These are phyloP conservation scores for Leptodontidium sp. DNA, from an alignment of 2,329 filamentous ascomycete species.

Conservation along the genomic window DNA sequence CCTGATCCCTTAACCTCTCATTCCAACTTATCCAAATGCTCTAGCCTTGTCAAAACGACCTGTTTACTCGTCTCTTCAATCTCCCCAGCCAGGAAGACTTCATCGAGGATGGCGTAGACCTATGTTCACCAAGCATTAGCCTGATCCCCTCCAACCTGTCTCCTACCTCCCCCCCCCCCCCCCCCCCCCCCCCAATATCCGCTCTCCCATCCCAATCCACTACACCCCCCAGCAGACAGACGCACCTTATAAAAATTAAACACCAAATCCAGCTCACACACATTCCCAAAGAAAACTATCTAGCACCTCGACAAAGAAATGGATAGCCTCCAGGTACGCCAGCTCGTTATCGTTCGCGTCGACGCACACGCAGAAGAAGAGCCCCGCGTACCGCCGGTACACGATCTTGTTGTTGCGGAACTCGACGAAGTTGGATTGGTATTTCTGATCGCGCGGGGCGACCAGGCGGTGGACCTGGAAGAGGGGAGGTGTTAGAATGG, in stretches of 20 bases:
- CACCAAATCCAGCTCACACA: constrained; percentile 94
- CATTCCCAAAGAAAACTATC: constrained; percentile 99
- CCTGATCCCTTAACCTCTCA: constrained; percentile 49
- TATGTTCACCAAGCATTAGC: constrained; percentile 44
- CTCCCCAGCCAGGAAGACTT: constrained; percentile 97
- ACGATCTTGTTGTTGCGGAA: constrained; percentile 95
- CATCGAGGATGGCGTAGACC: constrained; percentile 98
- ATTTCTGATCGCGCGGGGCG: constrained; percentile 96
- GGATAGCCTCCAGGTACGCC: constrained; percentile 95
- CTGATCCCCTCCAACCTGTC: too few relatives aligned
- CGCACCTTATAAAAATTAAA: constrained; percentile 78
- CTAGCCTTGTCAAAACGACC: constrained; percentile 90
- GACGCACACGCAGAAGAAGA: constrained; percentile 99
- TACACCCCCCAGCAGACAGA: neutral
- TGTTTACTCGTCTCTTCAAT: constrained; percentile 99
- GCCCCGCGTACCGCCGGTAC: constrained; percentile 94
- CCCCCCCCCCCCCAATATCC: neutral
- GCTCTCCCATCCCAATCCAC: neutral
- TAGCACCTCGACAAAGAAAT: constrained; percentile 99
- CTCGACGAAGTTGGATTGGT: constrained; percentile 99
- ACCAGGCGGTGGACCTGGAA: constrained; percentile 91
- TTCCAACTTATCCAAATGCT: constrained; percentile 96
- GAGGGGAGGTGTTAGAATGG: constrained; percentile 23
- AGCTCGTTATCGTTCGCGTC: constrained; percentile 99
- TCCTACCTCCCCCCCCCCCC: neutral